A percentile compares a stretch with the other conserved stretches of the same genome.
phyloP scores from a whole-genome alignment of 805 yeast genomes.

The Komagataella mondaviorum region DNA sequence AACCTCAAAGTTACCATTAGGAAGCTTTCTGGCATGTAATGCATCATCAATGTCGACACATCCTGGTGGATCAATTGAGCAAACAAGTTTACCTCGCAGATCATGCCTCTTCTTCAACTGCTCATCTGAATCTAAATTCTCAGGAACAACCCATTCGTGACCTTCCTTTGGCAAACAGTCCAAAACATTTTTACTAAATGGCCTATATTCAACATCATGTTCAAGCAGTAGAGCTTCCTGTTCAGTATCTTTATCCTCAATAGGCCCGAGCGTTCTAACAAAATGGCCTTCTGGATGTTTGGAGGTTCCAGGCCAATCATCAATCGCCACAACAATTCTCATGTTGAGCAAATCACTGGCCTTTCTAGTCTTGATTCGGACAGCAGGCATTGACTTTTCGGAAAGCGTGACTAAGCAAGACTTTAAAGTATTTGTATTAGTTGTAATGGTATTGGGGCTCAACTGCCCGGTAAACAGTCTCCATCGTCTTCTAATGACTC shows the following conservation, averaged over 20 bases:
- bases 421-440: constrained; percentile 38
- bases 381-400: constrained; percentile 81
- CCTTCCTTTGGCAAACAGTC: constrained; percentile 93
- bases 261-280: constrained; percentile 76
- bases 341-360: constrained; percentile 74
- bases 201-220: constrained; percentile 94
- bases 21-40: constrained; percentile 68
- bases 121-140: constrained; percentile 36
- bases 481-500: constrained; percentile 85
- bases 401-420: constrained; percentile 73
- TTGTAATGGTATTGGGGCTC: constrained; percentile 55
- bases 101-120: constrained; percentile 59
- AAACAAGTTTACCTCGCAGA: constrained; percentile 76
- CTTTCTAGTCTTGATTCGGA: constrained; percentile 78
- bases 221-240: constrained; percentile 89
- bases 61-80: constrained; percentile 95
- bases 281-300: constrained; percentile 92
- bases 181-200: constrained; percentile 83
- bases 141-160: constrained; percentile 85
- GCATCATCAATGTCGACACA: constrained; percentile 99
- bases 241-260: constrained; percentile 90
- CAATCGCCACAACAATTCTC: constrained; percentile 85
- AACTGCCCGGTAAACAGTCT: constrained; percentile 92
- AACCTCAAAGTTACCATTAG: constrained; percentile 92
- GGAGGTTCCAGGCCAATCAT: constrained; percentile 79